Evolutionary conservation across 179 eudicot species (phyloP).

Genomic region (Silene noctiflora): DNA sequence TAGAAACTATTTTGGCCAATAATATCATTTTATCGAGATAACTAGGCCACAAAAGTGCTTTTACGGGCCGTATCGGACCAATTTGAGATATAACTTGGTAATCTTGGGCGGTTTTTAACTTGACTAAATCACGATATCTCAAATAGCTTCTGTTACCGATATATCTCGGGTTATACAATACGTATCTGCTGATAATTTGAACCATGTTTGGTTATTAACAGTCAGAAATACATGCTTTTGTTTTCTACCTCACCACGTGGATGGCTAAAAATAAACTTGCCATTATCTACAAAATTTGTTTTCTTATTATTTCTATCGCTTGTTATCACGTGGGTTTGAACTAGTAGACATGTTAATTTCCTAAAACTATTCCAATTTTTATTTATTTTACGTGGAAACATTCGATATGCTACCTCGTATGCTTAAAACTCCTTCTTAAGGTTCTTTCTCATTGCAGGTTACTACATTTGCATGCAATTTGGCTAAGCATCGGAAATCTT

Average conservation of each 20-base stretch:
- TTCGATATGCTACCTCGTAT: background rate
- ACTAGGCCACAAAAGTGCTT: background rate
- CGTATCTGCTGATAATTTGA: background rate
- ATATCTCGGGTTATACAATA: background rate
- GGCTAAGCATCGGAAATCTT: conserved; percentile 96
- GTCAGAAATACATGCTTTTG: background rate
- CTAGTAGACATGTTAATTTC: background rate
- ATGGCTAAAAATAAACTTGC: background rate
- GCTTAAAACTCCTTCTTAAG: conserved; percentile 9
- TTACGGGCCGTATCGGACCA: background rate
- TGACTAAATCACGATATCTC: background rate
- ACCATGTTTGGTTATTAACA: background rate
- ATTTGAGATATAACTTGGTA: background rate
- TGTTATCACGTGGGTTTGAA: background rate
- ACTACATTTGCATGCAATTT: conserved; percentile 82
- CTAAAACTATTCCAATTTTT: background rate
- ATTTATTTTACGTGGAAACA: background rate
- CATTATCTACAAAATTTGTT: background rate
- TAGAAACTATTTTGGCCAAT: background rate
- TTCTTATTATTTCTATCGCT: conserved; percentile 1
- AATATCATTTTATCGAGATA: background rate
- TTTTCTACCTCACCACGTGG: conserved; percentile 6
- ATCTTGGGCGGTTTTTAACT: background rate
- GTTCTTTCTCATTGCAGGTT: conserved; percentile 50
- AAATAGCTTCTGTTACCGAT: background rate